Evolutionary conservation across 2,329 filamentous ascomycete species (phyloP).

Genomic region (Fusarium sterilihyphosum): DNA sequence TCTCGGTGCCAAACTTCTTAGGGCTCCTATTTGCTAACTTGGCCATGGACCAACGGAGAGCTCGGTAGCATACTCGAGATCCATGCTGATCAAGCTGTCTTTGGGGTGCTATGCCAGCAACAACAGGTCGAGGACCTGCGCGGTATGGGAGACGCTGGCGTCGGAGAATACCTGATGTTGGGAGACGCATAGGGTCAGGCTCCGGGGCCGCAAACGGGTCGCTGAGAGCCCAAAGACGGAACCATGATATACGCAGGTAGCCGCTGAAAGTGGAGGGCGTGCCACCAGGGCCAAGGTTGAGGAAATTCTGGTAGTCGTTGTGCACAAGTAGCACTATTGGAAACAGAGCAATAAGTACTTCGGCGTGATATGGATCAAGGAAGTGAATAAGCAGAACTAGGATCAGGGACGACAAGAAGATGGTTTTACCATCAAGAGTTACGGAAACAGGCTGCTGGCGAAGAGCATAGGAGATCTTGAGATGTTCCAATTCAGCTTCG

Average conservation of each 20-base stretch:
- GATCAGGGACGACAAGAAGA: constrained; percentile 56
- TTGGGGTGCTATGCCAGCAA: constrained; percentile 83
- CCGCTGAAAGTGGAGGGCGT: constrained; percentile 78
- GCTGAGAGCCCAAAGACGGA: constrained; percentile 76
- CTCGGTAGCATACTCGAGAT: constrained; percentile 61
- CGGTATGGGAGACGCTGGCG: constrained; percentile 66
- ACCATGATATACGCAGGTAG: constrained; percentile 77
- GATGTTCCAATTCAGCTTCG: constrained; percentile 34
- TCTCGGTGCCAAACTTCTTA: constrained; percentile 66
- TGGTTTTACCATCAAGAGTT: constrained; percentile 61
- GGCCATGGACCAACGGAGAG: constrained; percentile 63
- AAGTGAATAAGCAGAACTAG: constrained; percentile 64
- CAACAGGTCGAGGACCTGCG: constrained; percentile 69
- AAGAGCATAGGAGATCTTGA: constrained; percentile 35
- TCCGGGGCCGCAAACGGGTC: constrained; percentile 73
- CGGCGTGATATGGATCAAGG: constrained; percentile 58
- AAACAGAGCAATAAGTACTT: constrained; percentile 60
- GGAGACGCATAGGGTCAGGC: constrained; percentile 60
- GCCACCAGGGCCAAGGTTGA: constrained; percentile 81
- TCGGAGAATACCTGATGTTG: constrained; percentile 68
- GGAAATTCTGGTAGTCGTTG: constrained; percentile 79
- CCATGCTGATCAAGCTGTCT: constrained; percentile 78
- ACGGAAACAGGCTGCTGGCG: constrained; percentile 62
- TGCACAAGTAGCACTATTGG: constrained; percentile 64
- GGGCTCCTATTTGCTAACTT: constrained; percentile 59